Evolutionary conservation across 768 basidiomycete species (phyloP), one percentile per base, ranked within the genome.

Genomic region (Phallus indusiatus): DNA sequence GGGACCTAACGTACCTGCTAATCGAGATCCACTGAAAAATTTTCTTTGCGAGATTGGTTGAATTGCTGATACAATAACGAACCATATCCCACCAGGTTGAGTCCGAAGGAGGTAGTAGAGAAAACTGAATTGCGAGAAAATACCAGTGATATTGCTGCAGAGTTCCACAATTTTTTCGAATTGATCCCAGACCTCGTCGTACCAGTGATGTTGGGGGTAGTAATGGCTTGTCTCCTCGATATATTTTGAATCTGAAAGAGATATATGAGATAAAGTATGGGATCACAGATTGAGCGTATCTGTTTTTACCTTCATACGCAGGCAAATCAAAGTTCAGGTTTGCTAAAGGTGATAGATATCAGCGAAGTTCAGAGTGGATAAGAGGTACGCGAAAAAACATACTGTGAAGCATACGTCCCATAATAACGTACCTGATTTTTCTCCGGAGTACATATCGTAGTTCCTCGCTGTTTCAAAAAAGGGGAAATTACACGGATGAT

Each of bases 31-130:
- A 59, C 16, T 16, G 21, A 24, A 3, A 6, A 51, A 51, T 21
- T 20, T n/a, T 11, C 21, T 37, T 20, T 61, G 57, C 14, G 70
- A 52, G 1, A 75, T 16, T 0, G 76, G 74, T 35, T 69, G 69
- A 8, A 63, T 60, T 7, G 74, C 24, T 57, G 74, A 77, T 17
- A 75, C 56, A 5, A 74, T 34, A 0, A 72, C 70, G 35, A 74
- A 76, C 2, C 71, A 24, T 0, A 68, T 69, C 8, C 73, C 74
- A 1, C 72, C 74, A 18, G 57, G 57, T 42, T 59, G 57, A 8
- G 57, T 51, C 12, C 50, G 47, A 10, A 59, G 36, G 16, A 33
- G 49, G 20, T 24, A 22, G 49, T 51, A 59, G 8, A 59, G n/a
- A 33, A 59, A 59, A 20, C 24, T 20, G 17, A 53, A n/a, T 21